phyloP scores from a whole-genome alignment of 495 filamentous ascomycete species.

The Cercophora newfieldiana region DNA sequence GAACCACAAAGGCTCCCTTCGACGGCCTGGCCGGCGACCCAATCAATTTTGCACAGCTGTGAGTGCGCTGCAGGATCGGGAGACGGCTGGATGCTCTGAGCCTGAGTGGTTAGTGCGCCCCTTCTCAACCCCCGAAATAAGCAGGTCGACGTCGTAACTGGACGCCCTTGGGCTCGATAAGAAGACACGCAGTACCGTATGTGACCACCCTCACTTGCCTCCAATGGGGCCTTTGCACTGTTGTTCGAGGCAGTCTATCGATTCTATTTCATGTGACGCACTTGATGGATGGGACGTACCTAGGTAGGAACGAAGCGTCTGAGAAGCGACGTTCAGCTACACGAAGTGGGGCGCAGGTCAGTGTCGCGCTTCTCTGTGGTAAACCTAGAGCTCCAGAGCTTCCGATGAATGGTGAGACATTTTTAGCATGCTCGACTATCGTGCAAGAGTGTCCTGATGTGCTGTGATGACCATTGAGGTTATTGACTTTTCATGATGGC shows the following conservation, averaged over 20 bases:
- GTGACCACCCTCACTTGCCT: background rate
- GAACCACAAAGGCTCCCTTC: background rate
- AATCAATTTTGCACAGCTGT: slow-evolving; percentile 20
- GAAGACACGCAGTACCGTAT: too few species aligned
- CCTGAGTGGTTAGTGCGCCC: background rate
- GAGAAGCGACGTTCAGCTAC: background rate
- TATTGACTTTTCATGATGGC: background rate
- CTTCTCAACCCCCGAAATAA: background rate
- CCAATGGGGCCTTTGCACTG: background rate
- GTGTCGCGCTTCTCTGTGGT: too few species aligned
- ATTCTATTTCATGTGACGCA: background rate
- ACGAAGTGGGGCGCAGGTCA: background rate
- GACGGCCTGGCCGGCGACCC: background rate
- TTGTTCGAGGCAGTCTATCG: background rate
- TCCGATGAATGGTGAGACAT: too few species aligned
- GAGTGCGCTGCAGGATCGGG: background rate
- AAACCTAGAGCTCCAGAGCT: too few species aligned
- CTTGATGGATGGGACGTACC: background rate
- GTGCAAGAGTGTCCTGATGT: too few species aligned
- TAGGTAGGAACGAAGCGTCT: background rate
- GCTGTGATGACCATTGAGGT: too few species aligned
- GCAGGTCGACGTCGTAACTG: background rate
- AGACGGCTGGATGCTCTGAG: background rate
- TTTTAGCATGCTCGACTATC: background rate
- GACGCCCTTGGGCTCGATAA: background rate